phyloP scores from a whole-genome alignment of 805 yeast genomes.

The Yamadazyma endophytica region DNA sequence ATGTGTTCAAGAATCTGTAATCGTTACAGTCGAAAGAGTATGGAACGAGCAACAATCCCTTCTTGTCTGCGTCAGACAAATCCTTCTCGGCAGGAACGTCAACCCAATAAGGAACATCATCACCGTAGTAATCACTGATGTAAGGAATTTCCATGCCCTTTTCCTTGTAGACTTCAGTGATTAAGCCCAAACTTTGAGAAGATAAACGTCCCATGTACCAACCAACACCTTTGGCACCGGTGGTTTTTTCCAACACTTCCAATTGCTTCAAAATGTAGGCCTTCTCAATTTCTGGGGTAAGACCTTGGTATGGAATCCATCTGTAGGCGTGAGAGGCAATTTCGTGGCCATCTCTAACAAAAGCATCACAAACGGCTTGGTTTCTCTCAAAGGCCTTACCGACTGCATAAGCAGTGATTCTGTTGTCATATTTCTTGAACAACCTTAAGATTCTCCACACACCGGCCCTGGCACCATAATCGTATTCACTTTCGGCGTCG shows the following conservation, averaged over 20 bases:
- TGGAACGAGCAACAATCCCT: constrained; percentile 21
- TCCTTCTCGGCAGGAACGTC: constrained; percentile 14
- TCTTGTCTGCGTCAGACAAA: constrained; percentile 13
- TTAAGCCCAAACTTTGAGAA: constrained; percentile 11
- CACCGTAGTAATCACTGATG: constrained; percentile 14
- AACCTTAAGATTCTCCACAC: constrained; percentile 11
- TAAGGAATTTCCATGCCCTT: constrained; percentile 11
- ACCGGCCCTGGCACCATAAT: constrained; percentile 13
- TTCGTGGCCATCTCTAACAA: constrained; percentile 15
- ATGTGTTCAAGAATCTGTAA: constrained; percentile 16
- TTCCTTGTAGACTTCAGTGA: constrained; percentile 11
- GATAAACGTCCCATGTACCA: constrained; percentile 16
- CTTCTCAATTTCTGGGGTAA: constrained; percentile 13
- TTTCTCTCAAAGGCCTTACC: constrained; percentile 13
- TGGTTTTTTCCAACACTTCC: constrained; percentile 7
- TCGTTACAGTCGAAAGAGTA: constrained; percentile 21
- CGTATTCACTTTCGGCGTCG: constrained; percentile 11
- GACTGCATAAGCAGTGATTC: constrained; percentile 13
- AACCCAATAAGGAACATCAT: constrained; percentile 14
- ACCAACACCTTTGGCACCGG: constrained; percentile 10
- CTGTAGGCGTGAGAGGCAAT: constrained; percentile 15
- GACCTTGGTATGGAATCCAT: constrained; percentile 13
- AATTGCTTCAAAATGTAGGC: constrained; percentile 12
- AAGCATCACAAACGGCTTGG: constrained; percentile 10
- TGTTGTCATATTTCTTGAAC: constrained; percentile 8